These are phyloP conservation scores for Begonia fuchsioides DNA, from an alignment of 306 rosid genomes.

Conservation along the genomic window DNA sequence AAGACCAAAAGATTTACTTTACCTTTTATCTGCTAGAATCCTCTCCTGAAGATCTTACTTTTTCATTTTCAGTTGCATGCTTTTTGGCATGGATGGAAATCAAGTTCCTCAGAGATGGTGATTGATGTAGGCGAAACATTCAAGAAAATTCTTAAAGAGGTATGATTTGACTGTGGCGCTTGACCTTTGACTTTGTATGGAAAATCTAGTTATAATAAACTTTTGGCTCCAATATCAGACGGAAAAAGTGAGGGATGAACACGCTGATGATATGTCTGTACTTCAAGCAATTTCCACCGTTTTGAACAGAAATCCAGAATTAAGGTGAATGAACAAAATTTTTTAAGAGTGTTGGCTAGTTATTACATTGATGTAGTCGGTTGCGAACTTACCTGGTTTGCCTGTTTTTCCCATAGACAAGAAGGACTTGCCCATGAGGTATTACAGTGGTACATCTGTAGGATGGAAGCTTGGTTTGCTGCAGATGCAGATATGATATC, in stretches of 20 bases:
- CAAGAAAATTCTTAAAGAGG: conserved; percentile 1
- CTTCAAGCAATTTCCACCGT: conserved; percentile 47
- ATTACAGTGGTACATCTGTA: conserved; percentile 62
- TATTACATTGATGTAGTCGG: neutral
- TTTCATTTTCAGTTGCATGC: neutral
- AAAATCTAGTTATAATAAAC: neutral
- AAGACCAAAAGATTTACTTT: no score
- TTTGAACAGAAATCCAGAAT: conserved; percentile 42
- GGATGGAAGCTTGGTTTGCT: conserved; percentile 88
- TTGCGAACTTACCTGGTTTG: neutral
- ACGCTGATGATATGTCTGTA: conserved; percentile 49
- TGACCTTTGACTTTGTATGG: neutral
- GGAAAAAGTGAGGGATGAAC: conserved; percentile 54
- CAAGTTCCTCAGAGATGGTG: conserved; percentile 2
- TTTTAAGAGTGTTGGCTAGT: neutral
- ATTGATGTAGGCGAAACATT: neutral
- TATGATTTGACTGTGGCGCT: neutral
- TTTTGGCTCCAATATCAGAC: conserved; percentile 21
- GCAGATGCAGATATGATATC: conserved; percentile 77
- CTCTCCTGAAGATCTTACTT: neutral
- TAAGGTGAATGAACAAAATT: conserved; percentile 19
- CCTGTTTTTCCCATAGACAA: conserved; percentile 23
- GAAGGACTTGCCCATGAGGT: conserved; percentile 57
- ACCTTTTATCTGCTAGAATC: no score
- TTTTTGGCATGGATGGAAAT: conserved; percentile 1